Evolutionary conservation across 345 rosid species (phyloP).

Genomic region (Psidium friedrichsthalianum): DNA sequence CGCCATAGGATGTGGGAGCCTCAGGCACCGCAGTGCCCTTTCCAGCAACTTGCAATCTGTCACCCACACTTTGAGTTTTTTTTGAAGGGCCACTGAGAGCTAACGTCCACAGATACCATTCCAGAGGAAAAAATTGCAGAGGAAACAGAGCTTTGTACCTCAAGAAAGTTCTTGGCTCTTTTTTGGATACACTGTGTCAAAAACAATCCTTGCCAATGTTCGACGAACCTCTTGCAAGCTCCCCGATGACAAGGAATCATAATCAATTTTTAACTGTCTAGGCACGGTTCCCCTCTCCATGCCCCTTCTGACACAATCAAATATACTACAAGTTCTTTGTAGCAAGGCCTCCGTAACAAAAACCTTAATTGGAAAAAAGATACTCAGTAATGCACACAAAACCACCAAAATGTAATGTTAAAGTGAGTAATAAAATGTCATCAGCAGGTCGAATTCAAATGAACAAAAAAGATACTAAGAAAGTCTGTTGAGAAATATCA

Average conservation of each 20-base stretch:
- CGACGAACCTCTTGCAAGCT: constrained; percentile 40
- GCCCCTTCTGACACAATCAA: constrained; percentile 43
- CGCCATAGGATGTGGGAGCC: neutral
- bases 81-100: neutral
- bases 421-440: neutral
- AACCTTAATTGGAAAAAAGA: constrained; percentile 33
- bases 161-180: neutral
- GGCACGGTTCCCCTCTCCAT: constrained; percentile 22
- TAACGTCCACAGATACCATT: neutral
- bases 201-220: constrained; percentile 74
- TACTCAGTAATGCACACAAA: neutral
- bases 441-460: neutral
- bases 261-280: constrained; percentile 44
- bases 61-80: neutral
- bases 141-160: neutral
- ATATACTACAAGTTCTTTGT: constrained; percentile 32
- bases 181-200: constrained; percentile 69
- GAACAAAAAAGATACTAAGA: neutral
- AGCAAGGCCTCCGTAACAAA: constrained; percentile 46
- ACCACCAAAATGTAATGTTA: neutral
- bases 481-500: neutral
- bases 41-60: neutral
- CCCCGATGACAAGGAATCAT: constrained; percentile 42
- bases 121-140: neutral
- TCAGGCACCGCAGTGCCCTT: neutral